phyloP scores from a whole-genome alignment of 225 moss, liverwort and hornwort genomes.

The Physcomitrium patens region DNA sequence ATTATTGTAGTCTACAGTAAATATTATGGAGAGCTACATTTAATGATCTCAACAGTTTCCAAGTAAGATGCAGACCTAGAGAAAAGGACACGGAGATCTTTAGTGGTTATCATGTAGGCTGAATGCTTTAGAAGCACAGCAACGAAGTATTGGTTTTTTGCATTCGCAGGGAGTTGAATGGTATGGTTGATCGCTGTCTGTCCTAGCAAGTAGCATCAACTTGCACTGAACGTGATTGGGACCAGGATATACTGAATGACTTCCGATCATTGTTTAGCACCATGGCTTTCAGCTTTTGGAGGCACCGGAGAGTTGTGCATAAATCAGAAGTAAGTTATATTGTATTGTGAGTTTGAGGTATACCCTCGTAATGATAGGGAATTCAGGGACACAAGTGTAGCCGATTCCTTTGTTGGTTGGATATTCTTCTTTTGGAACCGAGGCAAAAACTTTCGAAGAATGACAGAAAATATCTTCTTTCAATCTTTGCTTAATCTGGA shows the following conservation, averaged over 20 bases:
- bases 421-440: conserved; percentile 24
- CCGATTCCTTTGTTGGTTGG: conserved; percentile 22
- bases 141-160: conserved; percentile 8
- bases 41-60: conserved; percentile 13
- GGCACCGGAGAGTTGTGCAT: conserved; percentile 4
- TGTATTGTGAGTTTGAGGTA: conserved; percentile 14
- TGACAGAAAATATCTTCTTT: conserved; percentile 49
- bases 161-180: conserved; percentile 82
- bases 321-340: neutral
- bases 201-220: conserved; percentile 94
- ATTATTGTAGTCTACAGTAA: no score
- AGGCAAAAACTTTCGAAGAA: conserved; percentile 53
- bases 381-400: conserved; percentile 12
- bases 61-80: conserved; percentile 4
- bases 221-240: conserved; percentile 90
- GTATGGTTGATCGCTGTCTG: conserved; percentile 82
- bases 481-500: conserved; percentile 81
- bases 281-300: conserved; percentile 6
- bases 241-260: conserved; percentile 84
- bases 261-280: conserved; percentile 75
- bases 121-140: neutral
- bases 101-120: conserved; percentile 1
- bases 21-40: no score
- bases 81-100: neutral
- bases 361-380: neutral